phyloP scores from a whole-genome alignment of 1,139 yeast species.

The Candida sp. region DNA sequence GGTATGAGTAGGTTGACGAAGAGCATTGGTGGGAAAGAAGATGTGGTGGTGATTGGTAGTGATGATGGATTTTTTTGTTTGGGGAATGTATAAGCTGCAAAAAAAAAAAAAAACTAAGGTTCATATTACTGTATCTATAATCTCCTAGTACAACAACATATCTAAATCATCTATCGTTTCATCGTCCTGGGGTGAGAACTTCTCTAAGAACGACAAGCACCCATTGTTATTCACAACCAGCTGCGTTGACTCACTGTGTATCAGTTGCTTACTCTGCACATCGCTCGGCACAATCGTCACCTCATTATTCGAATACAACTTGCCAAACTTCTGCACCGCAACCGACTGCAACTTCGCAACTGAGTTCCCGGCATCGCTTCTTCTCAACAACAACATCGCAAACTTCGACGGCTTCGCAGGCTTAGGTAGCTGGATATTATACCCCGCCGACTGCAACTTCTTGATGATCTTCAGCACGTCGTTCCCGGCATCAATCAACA shows the following conservation, averaged over 20 bases:
- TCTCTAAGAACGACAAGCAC: neutral
- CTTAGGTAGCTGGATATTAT: constrained; percentile 4
- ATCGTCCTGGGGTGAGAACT: neutral
- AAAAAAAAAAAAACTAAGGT: neutral
- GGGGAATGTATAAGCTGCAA: neutral
- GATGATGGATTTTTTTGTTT: neutral
- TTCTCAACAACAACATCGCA: neutral
- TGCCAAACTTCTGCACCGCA: neutral
- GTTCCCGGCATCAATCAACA: constrained; percentile 7
- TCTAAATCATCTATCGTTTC: neutral
- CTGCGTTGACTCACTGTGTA: neutral
- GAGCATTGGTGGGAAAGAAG: neutral
- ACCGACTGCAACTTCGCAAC: neutral
- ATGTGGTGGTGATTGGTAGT: neutral
- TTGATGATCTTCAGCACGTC: constrained; percentile 5
- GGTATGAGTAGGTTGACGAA: neutral
- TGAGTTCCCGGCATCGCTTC: neutral
- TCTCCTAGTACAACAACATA: neutral
- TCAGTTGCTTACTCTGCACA: neutral
- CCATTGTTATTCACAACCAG: neutral
- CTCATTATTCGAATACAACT: neutral
- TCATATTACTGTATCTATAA: neutral
- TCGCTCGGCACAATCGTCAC: neutral
- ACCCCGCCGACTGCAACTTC: constrained; percentile 6
- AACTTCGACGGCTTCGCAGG: neutral